Conservation (phyloP, 2,329 filamentous ascomycete species). For the Trichoderma endophyticum region DNA sequence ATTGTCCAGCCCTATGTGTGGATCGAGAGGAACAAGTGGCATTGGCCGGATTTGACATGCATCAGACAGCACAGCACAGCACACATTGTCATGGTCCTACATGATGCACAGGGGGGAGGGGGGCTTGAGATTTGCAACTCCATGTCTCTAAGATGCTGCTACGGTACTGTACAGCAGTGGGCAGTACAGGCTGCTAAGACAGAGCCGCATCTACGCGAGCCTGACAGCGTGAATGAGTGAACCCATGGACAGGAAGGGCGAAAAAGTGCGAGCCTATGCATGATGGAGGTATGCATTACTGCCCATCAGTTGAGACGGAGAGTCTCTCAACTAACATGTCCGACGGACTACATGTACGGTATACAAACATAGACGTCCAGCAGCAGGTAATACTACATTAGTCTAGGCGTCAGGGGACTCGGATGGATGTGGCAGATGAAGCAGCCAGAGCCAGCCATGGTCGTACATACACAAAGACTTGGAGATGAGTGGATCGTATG, state of each 20-base stretch:
- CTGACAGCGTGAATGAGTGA: not conserved
- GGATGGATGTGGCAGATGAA: not conserved
- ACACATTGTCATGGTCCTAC: not conserved
- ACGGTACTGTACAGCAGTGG: not conserved
- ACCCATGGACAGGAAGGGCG: not conserved
- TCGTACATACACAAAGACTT: not conserved
- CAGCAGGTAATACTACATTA: not conserved
- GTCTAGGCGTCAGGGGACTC: not conserved
- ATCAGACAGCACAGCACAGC: not conserved
- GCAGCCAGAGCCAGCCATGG: not conserved
- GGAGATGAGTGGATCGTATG: not conserved
- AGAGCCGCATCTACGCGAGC: not conserved
- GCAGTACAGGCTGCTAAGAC: not conserved
- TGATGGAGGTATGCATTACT: not conserved
- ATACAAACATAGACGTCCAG: not conserved
- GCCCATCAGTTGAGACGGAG: not conserved
- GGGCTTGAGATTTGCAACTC: not conserved
- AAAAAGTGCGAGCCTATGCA: not conserved
- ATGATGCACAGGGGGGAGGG: not conserved
- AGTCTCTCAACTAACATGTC: not conserved
- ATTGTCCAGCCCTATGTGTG: constrained; percentile 15
- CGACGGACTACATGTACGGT: not conserved
- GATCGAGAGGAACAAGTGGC: constrained; percentile 2
- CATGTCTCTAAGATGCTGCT: not conserved
- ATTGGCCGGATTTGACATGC: constrained; percentile 4